Conservation (phyloP, 164 flowering plant genomes). For the Kingdonia uniflora region DNA sequence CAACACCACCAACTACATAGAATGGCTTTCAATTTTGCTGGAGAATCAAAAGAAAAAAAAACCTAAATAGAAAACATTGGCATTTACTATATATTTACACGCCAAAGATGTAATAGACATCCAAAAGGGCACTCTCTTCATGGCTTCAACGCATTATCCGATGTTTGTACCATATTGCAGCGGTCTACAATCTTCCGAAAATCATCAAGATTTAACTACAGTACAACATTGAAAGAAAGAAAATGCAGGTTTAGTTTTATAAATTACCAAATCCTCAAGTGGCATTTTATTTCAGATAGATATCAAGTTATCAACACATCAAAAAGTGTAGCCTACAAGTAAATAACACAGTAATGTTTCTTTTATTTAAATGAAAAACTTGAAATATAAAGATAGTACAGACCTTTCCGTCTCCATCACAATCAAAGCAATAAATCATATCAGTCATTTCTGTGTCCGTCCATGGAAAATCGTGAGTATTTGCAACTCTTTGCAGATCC, state of each 20-base stretch:
- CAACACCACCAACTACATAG: too few relatives aligned
- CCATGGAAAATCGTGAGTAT: slow-evolving; percentile 80
- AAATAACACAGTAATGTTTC: neutral
- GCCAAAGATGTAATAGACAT: too few relatives aligned
- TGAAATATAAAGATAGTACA: neutral
- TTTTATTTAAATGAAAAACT: neutral
- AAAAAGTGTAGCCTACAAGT: neutral
- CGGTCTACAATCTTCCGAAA: slow-evolving; percentile 45
- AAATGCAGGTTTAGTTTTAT: too few relatives aligned
- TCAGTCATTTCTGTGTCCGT: slow-evolving; percentile 64
- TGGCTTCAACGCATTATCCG: too few relatives aligned
- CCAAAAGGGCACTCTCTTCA: too few relatives aligned
- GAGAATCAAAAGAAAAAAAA: too few relatives aligned
- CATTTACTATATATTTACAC: too few relatives aligned
- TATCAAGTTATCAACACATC: neutral
- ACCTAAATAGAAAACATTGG: too few relatives aligned
- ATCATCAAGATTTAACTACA: slow-evolving; percentile 70
- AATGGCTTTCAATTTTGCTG: too few relatives aligned
- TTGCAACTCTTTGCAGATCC: slow-evolving; percentile 53
- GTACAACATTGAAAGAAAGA: neutral
- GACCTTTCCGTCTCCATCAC: slow-evolving; percentile 79
- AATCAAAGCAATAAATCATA: slow-evolving; percentile 72
- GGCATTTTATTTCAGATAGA: too few relatives aligned
- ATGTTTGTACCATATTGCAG: slow-evolving; percentile 52
- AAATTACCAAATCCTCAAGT: too few relatives aligned